phyloP scores from a whole-genome alignment of 768 basidiomycete genomes.

The Termitomyces sp. region DNA sequence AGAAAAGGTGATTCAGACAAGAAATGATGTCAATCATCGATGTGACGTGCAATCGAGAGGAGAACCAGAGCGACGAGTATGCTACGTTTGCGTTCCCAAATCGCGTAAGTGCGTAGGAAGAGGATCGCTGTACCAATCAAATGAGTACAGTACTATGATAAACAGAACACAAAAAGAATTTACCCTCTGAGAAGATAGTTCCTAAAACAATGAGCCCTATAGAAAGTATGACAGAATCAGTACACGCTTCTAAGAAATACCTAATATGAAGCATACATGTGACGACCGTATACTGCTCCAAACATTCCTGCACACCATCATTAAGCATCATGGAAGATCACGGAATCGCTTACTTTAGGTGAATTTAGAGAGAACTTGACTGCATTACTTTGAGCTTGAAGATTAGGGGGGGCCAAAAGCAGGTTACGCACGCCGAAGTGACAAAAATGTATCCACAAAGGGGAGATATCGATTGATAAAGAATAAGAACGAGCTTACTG shows the following conservation, averaged over 20 bases:
- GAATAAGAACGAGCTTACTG: constrained; percentile 28
- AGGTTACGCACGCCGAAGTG: constrained; percentile 22
- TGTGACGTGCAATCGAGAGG: constrained; percentile 19
- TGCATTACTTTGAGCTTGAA: neutral
- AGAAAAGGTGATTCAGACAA: neutral
- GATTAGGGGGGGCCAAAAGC: neutral
- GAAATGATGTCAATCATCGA: neutral
- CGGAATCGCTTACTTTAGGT: constrained; percentile 2
- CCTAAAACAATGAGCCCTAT: constrained; percentile 30
- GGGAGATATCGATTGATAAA: constrained; percentile 36
- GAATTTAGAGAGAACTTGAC: constrained; percentile 9
- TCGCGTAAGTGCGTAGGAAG: constrained; percentile 38
- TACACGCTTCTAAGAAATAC: neutral
- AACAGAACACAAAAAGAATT: neutral
- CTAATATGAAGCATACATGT: constrained; percentile 21
- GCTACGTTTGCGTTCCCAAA: constrained; percentile 34
- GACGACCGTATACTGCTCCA: constrained; percentile 22
- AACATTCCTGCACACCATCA: constrained; percentile 16
- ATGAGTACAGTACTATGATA: neutral
- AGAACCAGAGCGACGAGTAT: constrained; percentile 26
- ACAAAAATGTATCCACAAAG: constrained; percentile 32
- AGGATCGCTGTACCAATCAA: constrained; percentile 26
- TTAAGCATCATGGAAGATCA: neutral
- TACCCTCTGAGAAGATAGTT: constrained; percentile 32
- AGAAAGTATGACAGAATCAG: neutral